Evolutionary conservation across 176 grass and related monocot genomes (phyloP).

Genomic region (Alloteropsis semialata): DNA sequence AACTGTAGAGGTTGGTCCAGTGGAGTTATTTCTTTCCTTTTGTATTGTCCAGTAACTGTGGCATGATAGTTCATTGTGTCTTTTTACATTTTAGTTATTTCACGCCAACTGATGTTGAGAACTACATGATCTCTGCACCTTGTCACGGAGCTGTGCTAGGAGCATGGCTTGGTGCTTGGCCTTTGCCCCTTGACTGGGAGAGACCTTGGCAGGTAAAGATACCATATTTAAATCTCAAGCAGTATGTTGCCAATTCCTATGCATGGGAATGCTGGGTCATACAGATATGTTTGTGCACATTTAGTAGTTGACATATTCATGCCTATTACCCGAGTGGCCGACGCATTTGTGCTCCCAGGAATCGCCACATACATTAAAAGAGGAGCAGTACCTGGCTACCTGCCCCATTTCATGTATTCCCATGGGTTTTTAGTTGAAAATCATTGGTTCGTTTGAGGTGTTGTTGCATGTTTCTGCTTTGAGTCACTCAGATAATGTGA

Average conservation of each 20-base stretch:
- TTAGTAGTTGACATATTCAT: not conserved
- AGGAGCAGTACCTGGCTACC: not conserved
- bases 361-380: not conserved
- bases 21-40: not conserved
- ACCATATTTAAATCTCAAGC: not conserved
- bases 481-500: not conserved
- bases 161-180: conserved; percentile 93
- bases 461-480: not conserved
- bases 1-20: not conserved
- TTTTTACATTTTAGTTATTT: conserved; percentile 36
- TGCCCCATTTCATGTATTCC: not conserved
- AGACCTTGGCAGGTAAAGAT: conserved; percentile 81
- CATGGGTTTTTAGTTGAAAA: not conserved
- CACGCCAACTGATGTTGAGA: conserved; percentile 39
- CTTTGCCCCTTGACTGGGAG: conserved; percentile 98
- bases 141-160: conserved; percentile 82
- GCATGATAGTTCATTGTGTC: not conserved
- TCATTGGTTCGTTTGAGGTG: not conserved
- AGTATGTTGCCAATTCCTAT: not conserved
- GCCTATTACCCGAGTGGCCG: no score
- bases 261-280: not conserved
- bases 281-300: conserved; percentile 3
- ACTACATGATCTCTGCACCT: conserved; percentile 81
- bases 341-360: not conserved
- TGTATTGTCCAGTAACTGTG: not conserved